These are phyloP conservation scores for Exophiala mesophila DNA, from an alignment of 2,329 filamentous ascomycete species.

Conservation along the genomic window DNA sequence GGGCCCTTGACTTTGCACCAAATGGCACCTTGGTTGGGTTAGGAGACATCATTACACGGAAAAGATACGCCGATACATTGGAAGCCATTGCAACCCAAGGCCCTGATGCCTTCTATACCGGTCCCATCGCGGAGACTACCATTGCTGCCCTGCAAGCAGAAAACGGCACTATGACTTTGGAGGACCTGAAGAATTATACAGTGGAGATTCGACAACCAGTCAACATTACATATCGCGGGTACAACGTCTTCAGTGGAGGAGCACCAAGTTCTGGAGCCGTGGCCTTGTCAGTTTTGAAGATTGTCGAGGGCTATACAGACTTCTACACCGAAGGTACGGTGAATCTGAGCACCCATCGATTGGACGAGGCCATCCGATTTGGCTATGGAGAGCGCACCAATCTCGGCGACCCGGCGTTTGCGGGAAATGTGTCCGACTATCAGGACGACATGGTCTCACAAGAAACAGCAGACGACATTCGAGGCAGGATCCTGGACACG, in stretches of 20 bases:
- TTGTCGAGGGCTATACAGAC: slow-evolving; percentile 67
- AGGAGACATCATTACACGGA: slow-evolving; percentile 74
- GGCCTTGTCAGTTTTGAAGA: slow-evolving; percentile 71
- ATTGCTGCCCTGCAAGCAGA: slow-evolving; percentile 61
- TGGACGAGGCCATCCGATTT: slow-evolving; percentile 86
- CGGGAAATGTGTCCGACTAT: slow-evolving; percentile 57
- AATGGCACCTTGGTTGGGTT: slow-evolving; percentile 67
- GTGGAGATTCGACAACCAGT: slow-evolving; percentile 60
- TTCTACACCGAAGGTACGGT: slow-evolving; percentile 54
- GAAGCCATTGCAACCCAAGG: slow-evolving; percentile 71
- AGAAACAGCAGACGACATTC: slow-evolving; percentile 55
- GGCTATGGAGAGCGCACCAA: slow-evolving; percentile 74
- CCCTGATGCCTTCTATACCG: slow-evolving; percentile 67
- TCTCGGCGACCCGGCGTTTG: slow-evolving; percentile 76
- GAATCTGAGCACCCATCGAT: slow-evolving; percentile 71
- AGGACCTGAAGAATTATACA: slow-evolving; percentile 70
- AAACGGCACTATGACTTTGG: slow-evolving; percentile 81
- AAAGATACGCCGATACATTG: slow-evolving; percentile 74
- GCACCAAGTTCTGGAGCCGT: slow-evolving; percentile 77
- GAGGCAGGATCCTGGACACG: slow-evolving; percentile 64
- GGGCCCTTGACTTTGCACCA: slow-evolving; percentile 84
- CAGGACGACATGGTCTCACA: slow-evolving; percentile 64
- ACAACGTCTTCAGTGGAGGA: slow-evolving; percentile 63
- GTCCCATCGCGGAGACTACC: slow-evolving; percentile 67
- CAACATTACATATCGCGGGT: slow-evolving; percentile 63